A percentile compares a stretch with the other conserved stretches of the same genome.
phyloP scores from a whole-genome alignment of 1,139 yeast species.

The Suhomyces taliae region DNA sequence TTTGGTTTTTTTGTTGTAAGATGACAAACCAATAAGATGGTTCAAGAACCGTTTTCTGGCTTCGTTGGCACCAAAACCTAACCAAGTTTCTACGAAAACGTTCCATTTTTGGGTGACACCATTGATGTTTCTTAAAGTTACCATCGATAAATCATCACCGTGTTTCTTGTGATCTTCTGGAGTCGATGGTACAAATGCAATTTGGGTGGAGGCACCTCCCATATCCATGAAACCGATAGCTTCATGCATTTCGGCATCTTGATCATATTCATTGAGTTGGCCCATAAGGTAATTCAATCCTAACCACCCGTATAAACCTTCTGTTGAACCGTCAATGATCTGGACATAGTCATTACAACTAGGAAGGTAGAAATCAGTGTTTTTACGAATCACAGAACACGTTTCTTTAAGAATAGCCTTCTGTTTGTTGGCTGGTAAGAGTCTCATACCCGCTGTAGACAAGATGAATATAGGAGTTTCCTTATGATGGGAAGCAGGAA shows the following conservation, averaged over 20 bases:
- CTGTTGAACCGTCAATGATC: slow-evolving; percentile 77
- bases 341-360: slow-evolving; percentile 63
- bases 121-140: slow-evolving; percentile 56
- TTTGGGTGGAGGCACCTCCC: slow-evolving; percentile 88
- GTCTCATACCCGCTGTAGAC: slow-evolving; percentile 84
- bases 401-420: slow-evolving; percentile 49
- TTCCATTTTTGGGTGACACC: slow-evolving; percentile 68
- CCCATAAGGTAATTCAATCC: slow-evolving; percentile 69
- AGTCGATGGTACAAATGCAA: slow-evolving; percentile 71
- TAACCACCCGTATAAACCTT: slow-evolving; percentile 81
- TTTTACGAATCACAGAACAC: slow-evolving; percentile 47
- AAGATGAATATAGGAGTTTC: slow-evolving; percentile 71
- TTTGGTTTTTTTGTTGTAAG: slow-evolving; percentile 21
- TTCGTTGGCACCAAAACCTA: slow-evolving; percentile 83
- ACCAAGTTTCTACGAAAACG: slow-evolving; percentile 78
- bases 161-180: slow-evolving; percentile 54
- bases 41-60: slow-evolving; percentile 66
- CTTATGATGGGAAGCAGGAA: slow-evolving; percentile 52
- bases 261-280: slow-evolving; percentile 48
- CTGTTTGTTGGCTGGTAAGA: slow-evolving; percentile 50
- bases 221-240: slow-evolving; percentile 83
- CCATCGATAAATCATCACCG: slow-evolving; percentile 59
- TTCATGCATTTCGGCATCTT: slow-evolving; percentile 33
- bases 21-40: slow-evolving; percentile 39
- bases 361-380: slow-evolving; percentile 50